These are phyloP conservation scores for Ceraceosorus guamensis DNA, from an alignment of 1,284 basidiomycete genomes.

Conservation along the genomic window DNA sequence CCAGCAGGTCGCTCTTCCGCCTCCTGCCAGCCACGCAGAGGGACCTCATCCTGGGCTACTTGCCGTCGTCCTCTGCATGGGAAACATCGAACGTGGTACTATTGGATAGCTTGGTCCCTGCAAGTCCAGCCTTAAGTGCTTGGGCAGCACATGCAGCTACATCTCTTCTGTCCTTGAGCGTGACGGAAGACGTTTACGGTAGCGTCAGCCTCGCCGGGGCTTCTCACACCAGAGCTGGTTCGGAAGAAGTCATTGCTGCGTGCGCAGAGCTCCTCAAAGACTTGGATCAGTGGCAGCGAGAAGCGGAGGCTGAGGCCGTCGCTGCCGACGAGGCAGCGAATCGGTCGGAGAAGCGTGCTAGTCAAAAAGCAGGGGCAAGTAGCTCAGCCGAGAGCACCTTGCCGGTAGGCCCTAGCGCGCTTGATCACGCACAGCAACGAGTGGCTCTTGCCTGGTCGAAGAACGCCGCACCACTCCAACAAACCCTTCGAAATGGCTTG, in stretches of 20 bases:
- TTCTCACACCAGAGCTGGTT: not conserved
- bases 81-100: not conserved
- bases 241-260: conserved; percentile 3
- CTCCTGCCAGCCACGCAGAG: no score
- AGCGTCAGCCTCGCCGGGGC: conserved; percentile 1
- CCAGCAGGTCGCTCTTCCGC: no score
- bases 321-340: not conserved
- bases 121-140: not conserved
- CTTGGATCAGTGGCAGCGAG: not conserved
- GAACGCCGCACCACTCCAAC: no score
- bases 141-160: not conserved
- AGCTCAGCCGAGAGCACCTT: no score
- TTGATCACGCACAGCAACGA: no score
- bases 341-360: no score
- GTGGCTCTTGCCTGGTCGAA: no score
- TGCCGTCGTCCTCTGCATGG: no score
- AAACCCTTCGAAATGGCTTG: no score
- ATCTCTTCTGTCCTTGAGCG: conserved; percentile 1
- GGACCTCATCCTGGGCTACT: no score
- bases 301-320: not conserved
- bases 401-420: no score
- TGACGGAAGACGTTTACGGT: conserved; percentile 7
- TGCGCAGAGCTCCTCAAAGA: not conserved
- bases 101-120: not conserved
- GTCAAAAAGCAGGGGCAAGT: no score